Base-by-base conservation (phyloP, 225 moss, liverwort and hornwort species). In the Polytrichum commune region DNA sequence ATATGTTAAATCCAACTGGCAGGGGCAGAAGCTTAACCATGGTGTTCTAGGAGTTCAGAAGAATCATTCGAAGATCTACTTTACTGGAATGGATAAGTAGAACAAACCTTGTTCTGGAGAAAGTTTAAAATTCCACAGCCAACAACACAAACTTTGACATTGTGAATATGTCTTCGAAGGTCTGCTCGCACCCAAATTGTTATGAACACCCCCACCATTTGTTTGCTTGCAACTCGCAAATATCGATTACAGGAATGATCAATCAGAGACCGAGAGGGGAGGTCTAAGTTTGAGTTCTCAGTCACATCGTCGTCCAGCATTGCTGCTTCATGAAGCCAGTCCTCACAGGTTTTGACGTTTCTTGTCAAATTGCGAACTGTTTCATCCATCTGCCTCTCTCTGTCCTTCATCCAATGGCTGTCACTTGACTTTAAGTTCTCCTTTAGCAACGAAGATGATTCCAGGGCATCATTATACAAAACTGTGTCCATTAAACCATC, bases 201-300 rank as follows among this genome's bases (percentile, higher is more conserved):
- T 60, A 95, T 80, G 71, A 98, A 93, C 29, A 98, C 61, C 75
- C 97, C 97, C 74, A 98, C 97, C 95, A 95, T 93, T 79, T 98
- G 97, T 75, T 95, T 98, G 74, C 97, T 98, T 68, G 93, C 97
- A 75, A 98, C 83, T 76, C 91, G 88, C 65, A 68, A 81, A 72
- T 85, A 98, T 19, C 80, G 79, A 20, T 54, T 69, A 74, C 78
- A 60, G 67, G 78, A 72, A 63, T 74, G 74, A 38, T 78, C 69
- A 64, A 75, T 72, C 60, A 24, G 0, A 62, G 23, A 7, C 60
- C 63, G 74, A 73, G 84, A 65, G 65, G 79, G 73, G 30, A 73
- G 73, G 24, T 78, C 68, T 65, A 85, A 27, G 24, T 77, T 67
- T 13, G 70, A 68, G 46, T 66, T 75, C 65, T 82, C 76, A 68